phyloP scores from a whole-genome alignment of 1,139 yeast species.

The Geotrichum aggregatum region DNA sequence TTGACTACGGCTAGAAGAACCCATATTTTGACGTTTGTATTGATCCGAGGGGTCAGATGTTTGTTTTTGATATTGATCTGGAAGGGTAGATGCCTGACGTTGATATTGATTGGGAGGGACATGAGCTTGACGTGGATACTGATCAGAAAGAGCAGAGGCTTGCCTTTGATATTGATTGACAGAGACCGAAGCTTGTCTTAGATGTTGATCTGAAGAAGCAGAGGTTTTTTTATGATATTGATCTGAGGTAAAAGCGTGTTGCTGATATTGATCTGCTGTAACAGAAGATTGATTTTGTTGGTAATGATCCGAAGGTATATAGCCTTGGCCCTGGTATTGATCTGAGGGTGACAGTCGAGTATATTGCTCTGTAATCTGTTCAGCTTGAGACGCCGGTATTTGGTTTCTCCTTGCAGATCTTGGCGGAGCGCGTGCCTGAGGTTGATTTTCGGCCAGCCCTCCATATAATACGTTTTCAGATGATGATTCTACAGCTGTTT shows the following conservation, averaged over 20 bases:
- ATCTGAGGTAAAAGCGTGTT: too few species aligned
- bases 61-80: too few species aligned
- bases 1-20: background rate
- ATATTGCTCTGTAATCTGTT: background rate
- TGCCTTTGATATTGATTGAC: background rate
- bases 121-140: background rate
- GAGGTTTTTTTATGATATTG: too few species aligned
- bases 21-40: background rate
- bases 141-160: background rate
- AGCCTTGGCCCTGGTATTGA: background rate
- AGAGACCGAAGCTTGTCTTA: too few species aligned
- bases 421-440: background rate
- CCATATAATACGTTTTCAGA: background rate
- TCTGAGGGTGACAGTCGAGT: background rate
- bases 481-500: constrained; percentile 3
- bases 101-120: too few species aligned
- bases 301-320: background rate
- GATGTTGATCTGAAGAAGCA: too few species aligned
- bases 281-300: constrained; percentile 1
- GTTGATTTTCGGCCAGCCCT: background rate
- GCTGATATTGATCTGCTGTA: background rate
- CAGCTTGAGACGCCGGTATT: background rate
- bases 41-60: too few species aligned
- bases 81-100: too few species aligned
- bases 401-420: background rate